Conservation (phyloP, 2,329 filamentous ascomycete genomes). For the Tolypocladium cylindrosporum region DNA sequence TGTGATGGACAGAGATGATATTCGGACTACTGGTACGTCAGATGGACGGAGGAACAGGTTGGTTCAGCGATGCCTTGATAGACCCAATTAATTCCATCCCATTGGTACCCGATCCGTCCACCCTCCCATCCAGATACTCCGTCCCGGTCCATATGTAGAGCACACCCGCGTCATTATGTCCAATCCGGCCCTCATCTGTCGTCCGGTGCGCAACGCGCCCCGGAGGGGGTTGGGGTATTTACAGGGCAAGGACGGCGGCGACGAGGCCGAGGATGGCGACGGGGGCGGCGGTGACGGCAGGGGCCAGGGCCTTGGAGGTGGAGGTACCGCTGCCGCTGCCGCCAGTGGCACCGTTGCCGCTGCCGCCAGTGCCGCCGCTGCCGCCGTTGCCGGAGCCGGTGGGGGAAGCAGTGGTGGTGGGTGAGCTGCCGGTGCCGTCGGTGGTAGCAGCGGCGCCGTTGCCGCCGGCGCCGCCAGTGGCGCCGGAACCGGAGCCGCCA, state of each 20-base stretch:
- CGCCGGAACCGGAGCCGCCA: not conserved
- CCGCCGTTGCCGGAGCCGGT: not conserved
- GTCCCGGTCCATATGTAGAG: not conserved
- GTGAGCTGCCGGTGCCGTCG: conserved; percentile 16
- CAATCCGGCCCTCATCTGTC: not conserved
- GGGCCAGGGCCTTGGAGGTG: conserved; percentile 9
- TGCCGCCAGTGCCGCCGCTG: not conserved
- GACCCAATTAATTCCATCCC: not conserved
- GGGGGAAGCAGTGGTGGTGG: conserved; percentile 7
- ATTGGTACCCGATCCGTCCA: not conserved
- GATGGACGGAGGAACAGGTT: not conserved
- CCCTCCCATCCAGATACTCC: not conserved
- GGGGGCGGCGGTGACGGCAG: conserved; percentile 14
- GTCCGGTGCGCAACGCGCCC: not conserved
- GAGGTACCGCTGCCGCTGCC: conserved; percentile 11
- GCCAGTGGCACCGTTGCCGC: conserved; percentile 9
- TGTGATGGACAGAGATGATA: too few species aligned
- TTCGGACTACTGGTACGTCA: not conserved
- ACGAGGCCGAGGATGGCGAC: conserved; percentile 36
- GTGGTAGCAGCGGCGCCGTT: conserved; percentile 23
- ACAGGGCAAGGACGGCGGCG: conserved; percentile 41
- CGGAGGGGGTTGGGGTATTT: conserved; percentile 13
- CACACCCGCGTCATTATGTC: not conserved
- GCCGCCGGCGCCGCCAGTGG: too few species aligned
- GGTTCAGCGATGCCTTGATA: not conserved